These are phyloP conservation scores for Prunus mira DNA, from an alignment of 306 rosid species.

Conservation along the genomic window DNA sequence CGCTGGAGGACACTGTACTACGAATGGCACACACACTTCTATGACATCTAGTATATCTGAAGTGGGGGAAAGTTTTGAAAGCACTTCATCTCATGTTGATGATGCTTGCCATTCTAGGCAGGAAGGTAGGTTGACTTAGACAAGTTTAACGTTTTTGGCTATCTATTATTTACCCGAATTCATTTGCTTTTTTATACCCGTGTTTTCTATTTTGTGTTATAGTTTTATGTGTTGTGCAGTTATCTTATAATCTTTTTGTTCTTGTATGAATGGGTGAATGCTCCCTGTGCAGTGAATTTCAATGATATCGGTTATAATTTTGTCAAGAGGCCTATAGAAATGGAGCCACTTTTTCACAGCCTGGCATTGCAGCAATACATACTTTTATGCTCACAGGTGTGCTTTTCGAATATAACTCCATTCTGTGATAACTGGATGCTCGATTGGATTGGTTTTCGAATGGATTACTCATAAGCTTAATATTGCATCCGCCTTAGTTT, in stretches of 20 bases:
- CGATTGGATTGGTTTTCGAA: not conserved
- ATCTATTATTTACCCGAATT: not conserved
- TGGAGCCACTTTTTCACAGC: constrained; percentile 62
- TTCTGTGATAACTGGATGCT: constrained; percentile 3
- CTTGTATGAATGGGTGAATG: constrained; percentile 31
- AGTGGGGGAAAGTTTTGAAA: constrained; percentile 26
- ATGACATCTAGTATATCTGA: constrained; percentile 19
- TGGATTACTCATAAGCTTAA: not conserved
- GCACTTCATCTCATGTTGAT: constrained; percentile 32
- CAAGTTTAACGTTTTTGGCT: not conserved
- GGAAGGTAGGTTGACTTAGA: constrained; percentile 33
- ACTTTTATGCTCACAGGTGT: constrained; percentile 85
- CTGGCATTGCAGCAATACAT: constrained; percentile 85
- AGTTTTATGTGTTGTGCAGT: not conserved
- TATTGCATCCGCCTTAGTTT: not conserved
- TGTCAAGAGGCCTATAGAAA: constrained; percentile 41
- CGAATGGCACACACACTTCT: constrained; percentile 25
- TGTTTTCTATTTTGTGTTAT: not conserved
- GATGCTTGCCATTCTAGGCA: constrained; percentile 19
- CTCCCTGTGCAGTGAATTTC: constrained; percentile 31
- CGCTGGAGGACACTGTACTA: constrained; percentile 5
- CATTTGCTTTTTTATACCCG: constrained; percentile 1
- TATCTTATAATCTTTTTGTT: constrained; percentile 19
- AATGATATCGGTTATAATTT: constrained; percentile 60
- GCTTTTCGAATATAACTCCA: constrained; percentile 3